Evolutionary conservation across 108 stramenopile genomes (phyloP).

Genomic region (Mediolabrus comicus): DNA sequence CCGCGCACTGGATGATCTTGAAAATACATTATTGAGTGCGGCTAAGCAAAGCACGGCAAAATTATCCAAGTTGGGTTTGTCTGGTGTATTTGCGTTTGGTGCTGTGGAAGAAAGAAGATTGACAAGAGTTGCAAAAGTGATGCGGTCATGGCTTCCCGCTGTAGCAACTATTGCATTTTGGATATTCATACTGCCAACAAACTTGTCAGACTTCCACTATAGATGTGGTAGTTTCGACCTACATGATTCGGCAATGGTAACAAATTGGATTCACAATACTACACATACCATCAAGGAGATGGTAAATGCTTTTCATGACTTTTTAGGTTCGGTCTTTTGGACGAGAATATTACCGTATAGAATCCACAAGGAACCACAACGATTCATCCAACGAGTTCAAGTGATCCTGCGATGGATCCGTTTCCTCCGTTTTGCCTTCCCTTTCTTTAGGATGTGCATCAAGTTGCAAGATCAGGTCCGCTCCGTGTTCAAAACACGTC

Average conservation of each 20-base stretch:
- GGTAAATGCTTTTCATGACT: slow-evolving; percentile 12
- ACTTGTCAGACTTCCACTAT: slow-evolving; percentile 19
- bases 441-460: slow-evolving; percentile 46
- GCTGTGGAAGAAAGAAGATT: slow-evolving; percentile 7
- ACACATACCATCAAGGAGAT: slow-evolving; percentile 13
- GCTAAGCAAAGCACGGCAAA: slow-evolving; percentile 25
- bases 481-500: slow-evolving; percentile 28
- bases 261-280: slow-evolving; percentile 42
- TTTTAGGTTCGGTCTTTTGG: slow-evolving; percentile 44
- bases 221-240: slow-evolving; percentile 19
- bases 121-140: slow-evolving; percentile 23
- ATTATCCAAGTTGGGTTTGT: slow-evolving; percentile 29
- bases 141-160: slow-evolving; percentile 56
- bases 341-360: slow-evolving; percentile 46
- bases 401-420: slow-evolving; percentile 48
- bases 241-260: slow-evolving; percentile 49
- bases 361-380: slow-evolving; percentile 44
- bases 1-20: slow-evolving; percentile 53
- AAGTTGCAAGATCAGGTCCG: slow-evolving; percentile 45
- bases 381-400: slow-evolving; percentile 45
- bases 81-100: slow-evolving; percentile 7
- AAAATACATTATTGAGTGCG: slow-evolving; percentile 39
- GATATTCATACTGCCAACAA: slow-evolving; percentile 51
- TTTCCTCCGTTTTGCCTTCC: slow-evolving; percentile 58
- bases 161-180: slow-evolving; percentile 47